Conservation (phyloP, 2,329 filamentous ascomycete genomes). For the Fusarium sp. region DNA sequence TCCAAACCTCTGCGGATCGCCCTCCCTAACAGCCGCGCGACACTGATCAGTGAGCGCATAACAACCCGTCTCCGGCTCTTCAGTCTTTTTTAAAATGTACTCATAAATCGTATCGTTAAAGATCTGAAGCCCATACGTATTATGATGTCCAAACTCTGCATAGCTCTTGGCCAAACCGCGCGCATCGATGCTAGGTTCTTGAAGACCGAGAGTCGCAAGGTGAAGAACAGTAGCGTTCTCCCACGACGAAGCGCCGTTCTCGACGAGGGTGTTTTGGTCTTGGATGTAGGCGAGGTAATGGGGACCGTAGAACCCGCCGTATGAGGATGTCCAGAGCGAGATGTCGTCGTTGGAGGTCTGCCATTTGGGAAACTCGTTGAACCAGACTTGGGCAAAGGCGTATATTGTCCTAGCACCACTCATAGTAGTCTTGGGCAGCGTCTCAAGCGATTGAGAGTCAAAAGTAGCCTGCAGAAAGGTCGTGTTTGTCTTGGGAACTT, state of each 20-base stretch:
- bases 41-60: constrained; percentile 65
- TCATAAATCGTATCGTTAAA: constrained; percentile 61
- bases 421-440: constrained; percentile 60
- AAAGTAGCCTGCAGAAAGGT: constrained; percentile 36
- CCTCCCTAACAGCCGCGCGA: constrained; percentile 48
- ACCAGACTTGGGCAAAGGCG: constrained; percentile 72
- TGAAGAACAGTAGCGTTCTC: constrained; percentile 62
- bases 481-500: constrained; percentile 19
- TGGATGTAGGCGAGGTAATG: constrained; percentile 68
- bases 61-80: constrained; percentile 59
- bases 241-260: constrained; percentile 5
- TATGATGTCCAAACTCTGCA: constrained; percentile 68
- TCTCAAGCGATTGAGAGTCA: constrained; percentile 3
- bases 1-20: constrained; percentile 58
- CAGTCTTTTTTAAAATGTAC: constrained; percentile 19
- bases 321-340: constrained; percentile 73
- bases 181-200: constrained; percentile 76
- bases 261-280: constrained; percentile 66
- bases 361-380: constrained; percentile 67
- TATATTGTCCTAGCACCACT: constrained; percentile 68
- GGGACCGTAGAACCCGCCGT: constrained; percentile 76
- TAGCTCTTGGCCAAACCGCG: constrained; percentile 68
- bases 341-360: constrained; percentile 65
- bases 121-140: constrained; percentile 72
- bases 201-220: constrained; percentile 72